Evolutionary conservation across 441 rosid species (phyloP), one percentile per base, ranked within the genome.

Genomic region (Erysimum cheiri): DNA sequence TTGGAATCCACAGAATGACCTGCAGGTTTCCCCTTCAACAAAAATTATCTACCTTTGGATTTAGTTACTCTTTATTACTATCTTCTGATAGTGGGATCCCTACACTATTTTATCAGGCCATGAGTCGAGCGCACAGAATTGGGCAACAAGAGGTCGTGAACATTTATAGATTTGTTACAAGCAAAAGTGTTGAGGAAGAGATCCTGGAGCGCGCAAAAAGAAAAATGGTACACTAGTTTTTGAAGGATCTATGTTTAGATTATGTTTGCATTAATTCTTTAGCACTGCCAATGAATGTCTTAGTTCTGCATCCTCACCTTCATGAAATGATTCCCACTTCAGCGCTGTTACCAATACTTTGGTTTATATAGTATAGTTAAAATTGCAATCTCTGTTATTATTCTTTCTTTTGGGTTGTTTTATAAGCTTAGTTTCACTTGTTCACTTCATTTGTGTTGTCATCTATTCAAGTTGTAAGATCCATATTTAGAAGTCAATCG

Each of bases 81-180:
- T 60, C n/a, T 52, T 61, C 43, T 49, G 61, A 70, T 58, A 41
- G 26, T 57, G 24, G 8, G 54, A 58, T 75, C 22, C 64, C 37
- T 40, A 48, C 32, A 46, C 28, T 46, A 70, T 60, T 81, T 61
- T 78, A 61, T 74, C 80, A 96, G 99, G 99, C 99, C 60, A 93
- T 96, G 98, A 96, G 99, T 68, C 93, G 98, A 87, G 99, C 99
- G 67, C 98, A 96, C 73, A 86, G 99, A 83, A 96, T 96, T 78
- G 99, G 99, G 76, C 99, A 96, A 71, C 99, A 90, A 82, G 98
- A 93, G 39, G 98, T 93, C 49, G 99, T 96, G 49, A 96, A 96
- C 80, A 93, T 96, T 60, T 96, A 96, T 81, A 87, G 99, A 81
- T 96, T 96, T 88, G 98, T 93, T 72, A 96, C 97, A 31, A 93